Conservation (phyloP, 2,329 filamentous ascomycete species). For the Talaromyces sp. region DNA sequence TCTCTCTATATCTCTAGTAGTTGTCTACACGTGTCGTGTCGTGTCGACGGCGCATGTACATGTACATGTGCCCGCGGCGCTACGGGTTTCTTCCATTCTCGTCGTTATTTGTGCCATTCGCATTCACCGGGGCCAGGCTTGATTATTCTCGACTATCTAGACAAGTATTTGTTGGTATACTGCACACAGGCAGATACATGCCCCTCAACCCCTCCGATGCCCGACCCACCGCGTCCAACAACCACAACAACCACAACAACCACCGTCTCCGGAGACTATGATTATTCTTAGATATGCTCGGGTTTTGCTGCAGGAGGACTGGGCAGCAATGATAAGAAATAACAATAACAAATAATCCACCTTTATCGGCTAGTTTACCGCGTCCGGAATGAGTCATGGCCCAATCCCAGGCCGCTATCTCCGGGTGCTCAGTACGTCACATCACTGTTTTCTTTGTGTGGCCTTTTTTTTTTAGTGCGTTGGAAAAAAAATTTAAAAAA, state of each 20-base stretch:
- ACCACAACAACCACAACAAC: not conserved
- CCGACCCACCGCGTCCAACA: not conserved
- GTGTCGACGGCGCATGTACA: not conserved
- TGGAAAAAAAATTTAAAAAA: not conserved
- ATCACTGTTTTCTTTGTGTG: not conserved
- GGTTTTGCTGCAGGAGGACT: slow-evolving; percentile 22
- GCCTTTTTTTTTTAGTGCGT: not conserved
- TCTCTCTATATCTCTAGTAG: not conserved
- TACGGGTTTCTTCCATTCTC: too few relatives aligned
- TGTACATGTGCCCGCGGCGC: not conserved
- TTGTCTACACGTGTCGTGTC: not conserved
- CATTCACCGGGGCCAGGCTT: too few relatives aligned
- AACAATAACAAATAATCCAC: not conserved
- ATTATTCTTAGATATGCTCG: not conserved
- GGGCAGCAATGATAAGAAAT: slow-evolving; percentile 30
- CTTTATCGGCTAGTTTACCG: not conserved
- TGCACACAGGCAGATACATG: too few relatives aligned
- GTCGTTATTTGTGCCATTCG: too few relatives aligned
- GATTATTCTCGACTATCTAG: too few relatives aligned
- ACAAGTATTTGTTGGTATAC: too few relatives aligned
- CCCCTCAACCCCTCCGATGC: not conserved
- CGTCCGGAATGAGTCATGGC: not conserved
- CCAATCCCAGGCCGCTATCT: not conserved
- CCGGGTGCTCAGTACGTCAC: not conserved
- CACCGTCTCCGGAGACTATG: too few relatives aligned